Evolutionary conservation across 2,329 filamentous ascomycete genomes (phyloP), one percentile per base, ranked within the genome.

Genomic region (Talaromyces amestolkiae): DNA sequence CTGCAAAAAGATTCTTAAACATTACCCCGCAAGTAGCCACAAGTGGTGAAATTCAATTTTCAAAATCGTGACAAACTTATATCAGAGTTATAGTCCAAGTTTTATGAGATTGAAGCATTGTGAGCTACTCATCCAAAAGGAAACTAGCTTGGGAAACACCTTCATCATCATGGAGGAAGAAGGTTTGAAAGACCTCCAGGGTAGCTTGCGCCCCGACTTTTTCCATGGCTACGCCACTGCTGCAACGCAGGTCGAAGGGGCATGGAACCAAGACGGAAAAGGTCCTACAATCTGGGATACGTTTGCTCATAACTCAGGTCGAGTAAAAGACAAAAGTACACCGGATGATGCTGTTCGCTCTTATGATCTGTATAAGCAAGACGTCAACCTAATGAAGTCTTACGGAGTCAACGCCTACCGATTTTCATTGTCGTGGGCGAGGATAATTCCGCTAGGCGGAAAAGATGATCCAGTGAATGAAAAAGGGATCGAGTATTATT

Each of bases 201-300:
- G 66, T 3, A 67, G 68, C n/a, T 68, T 75, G 24, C 67, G 72
- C 4, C 65, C 63, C 3, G 72, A 74, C 49, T 75, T 75, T 63
- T 74, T 69, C 33, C 72, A 73, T 8, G 73, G 73, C 6, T 75
- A 72, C 51, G 72, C 72, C 9, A 75, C 72, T 33, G 73, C 73
- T 24, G 72, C 72, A 27, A 65, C 72, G 6, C 91, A 94, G 77
- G 89, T 94, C 70, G 91, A 95, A 80, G 91, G 91, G 64, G 86
- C 88, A 61, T 82, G 84, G 66, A 82, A 89, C 56, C 84, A 88
- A 73, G 91, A 93, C 74, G 91, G 91, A 69, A 90, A 91, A 70
- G 89, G 86, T 33, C 86, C 89, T 63, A 91, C 89, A 68, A 93
- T 93, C 77, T 94, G 91, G 91, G 91, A 94, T 78, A 88, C 85